Conservation (phyloP, 768 basidiomycete species). For the Mycena alexandri region DNA sequence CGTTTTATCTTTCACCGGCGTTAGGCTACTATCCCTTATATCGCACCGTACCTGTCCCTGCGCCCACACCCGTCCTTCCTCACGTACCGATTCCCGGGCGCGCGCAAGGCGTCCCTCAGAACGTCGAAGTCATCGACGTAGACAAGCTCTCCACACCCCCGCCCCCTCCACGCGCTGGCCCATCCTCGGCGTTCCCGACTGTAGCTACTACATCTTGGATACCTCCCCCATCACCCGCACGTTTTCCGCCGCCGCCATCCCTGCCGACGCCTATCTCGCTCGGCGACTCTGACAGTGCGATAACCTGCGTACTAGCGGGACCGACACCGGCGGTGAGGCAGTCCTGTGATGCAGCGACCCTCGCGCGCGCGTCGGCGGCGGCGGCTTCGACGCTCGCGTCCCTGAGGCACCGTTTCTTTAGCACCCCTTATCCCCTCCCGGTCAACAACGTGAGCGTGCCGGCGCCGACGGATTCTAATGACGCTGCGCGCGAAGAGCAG, state of each 20-base stretch:
- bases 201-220: background rate
- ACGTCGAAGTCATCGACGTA: constrained; percentile 19
- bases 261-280: background rate
- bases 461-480: background rate
- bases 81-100: constrained; percentile 1
- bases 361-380: background rate
- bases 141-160: constrained; percentile 4
- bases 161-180: background rate
- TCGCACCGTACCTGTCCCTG: background rate
- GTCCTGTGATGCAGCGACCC: background rate
- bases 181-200: background rate
- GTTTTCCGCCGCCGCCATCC: background rate
- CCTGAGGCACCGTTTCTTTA: background rate
- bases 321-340: background rate
- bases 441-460: background rate
- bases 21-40: constrained; percentile 4
- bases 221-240: background rate
- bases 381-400: background rate
- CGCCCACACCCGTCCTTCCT: background rate
- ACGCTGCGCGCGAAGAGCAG: background rate
- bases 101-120: background rate
- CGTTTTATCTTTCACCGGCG: constrained; percentile 2
- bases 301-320: too few relatives aligned
- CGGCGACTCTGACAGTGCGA: too few relatives aligned
- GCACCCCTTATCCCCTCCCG: background rate